Evolutionary conservation across 1,139 yeast species (phyloP), one percentile per base, ranked within the genome.

Genomic region (Candida sp.): DNA sequence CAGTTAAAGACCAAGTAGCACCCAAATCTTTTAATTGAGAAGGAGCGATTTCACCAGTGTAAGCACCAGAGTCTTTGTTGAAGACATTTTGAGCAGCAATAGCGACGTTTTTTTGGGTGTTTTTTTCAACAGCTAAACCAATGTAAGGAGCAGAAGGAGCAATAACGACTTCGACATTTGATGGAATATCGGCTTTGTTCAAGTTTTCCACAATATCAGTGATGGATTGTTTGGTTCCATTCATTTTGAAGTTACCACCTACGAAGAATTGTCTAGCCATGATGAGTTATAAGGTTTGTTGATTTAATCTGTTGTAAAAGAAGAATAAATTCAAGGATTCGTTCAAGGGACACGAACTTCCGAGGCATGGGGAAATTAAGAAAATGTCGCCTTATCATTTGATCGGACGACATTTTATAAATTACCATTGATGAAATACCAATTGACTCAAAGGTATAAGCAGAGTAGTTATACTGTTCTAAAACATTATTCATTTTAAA

Each of bases 181-280:
- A 61, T 53, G 95, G 88, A 57, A 93, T 75, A 45, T 81, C 76
- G 54, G 95, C 86, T 45, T 72, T 66, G 80, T 91, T 93, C 64
- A 93, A 81, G 73, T 82, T 77, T 53, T 84, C 93, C 52, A 91
- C 84, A 65, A 93, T 91, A 58, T 81, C 70, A 70, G 83, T 81
- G 68, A 93, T 86, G 62, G 95, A 86, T 61, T 80, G 81, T 73
- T 83, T 84, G 66, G 96, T 77, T 67, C 99, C 99, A 81, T 93
- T 95, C 90, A 95, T 86, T 75, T 93, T 93, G 81, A 93, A 91
- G 90, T 93, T 93, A 64, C 98, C 99, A 60, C 98, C 99, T 62
- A 87, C 91, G 68, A 93, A 90, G 79, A 91, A 91, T 75, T 84
- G 86, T 79, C 99, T 90, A 68, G 95, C 82, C 96, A 66, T 66